These are phyloP conservation scores for Penicillium griseofulvum DNA, from an alignment of 2,329 filamentous ascomycete genomes.

Conservation along the genomic window DNA sequence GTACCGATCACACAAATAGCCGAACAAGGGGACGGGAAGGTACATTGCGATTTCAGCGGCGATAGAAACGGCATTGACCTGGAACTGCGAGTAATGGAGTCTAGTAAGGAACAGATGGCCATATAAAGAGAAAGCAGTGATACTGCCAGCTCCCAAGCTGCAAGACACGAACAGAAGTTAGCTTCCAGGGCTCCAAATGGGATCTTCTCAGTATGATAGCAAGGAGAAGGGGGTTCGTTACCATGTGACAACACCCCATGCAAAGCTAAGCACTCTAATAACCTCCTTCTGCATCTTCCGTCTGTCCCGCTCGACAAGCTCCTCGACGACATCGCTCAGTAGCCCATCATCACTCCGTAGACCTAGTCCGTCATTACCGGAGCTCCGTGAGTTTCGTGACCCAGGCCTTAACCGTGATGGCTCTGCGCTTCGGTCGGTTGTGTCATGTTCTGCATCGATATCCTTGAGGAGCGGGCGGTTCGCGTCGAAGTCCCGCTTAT, in stretches of 20 bases:
- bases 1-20: constrained; percentile 86
- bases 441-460: constrained; percentile 9
- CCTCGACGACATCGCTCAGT: constrained; percentile 60
- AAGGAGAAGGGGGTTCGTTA: constrained; percentile 25
- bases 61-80: constrained; percentile 87
- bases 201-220: neutral
- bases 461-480: constrained; percentile 37
- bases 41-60: constrained; percentile 86
- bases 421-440: constrained; percentile 25
- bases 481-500: constrained; percentile 49
- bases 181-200: neutral
- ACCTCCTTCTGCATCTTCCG: constrained; percentile 53
- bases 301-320: constrained; percentile 58
- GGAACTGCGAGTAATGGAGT: constrained; percentile 83
- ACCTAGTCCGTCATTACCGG: constrained; percentile 17
- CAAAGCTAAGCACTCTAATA: constrained; percentile 56
- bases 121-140: constrained; percentile 92
- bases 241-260: constrained; percentile 61
- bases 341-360: constrained; percentile 42
- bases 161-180: constrained; percentile 5
- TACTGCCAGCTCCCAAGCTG: constrained; percentile 79
- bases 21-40: constrained; percentile 83
- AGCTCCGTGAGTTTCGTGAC: constrained; percentile 14
- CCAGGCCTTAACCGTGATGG: constrained; percentile 7
- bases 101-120: constrained; percentile 84